Evolutionary conservation across 805 yeast species (phyloP).

Genomic region (Metschnikowia lochheadii): DNA sequence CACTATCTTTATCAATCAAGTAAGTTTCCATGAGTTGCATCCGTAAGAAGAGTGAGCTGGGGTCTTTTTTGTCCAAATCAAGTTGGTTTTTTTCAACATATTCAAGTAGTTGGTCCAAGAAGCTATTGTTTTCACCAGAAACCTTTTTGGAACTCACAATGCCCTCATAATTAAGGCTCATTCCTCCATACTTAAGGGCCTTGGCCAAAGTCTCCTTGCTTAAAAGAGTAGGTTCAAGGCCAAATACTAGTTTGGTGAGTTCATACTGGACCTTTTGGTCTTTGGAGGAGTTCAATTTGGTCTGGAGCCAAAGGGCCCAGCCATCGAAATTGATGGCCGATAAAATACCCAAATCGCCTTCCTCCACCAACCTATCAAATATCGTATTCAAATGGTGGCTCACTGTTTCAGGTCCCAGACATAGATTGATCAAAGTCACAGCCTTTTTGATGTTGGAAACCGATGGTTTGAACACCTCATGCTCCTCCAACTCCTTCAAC

Average conservation of each 20-base stretch:
- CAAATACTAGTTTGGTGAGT: constrained; percentile 10
- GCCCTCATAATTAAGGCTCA: constrained; percentile 1
- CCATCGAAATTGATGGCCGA: not conserved
- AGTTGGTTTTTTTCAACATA: constrained; percentile 21
- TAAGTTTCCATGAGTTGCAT: constrained; percentile 29
- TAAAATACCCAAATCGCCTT: not conserved
- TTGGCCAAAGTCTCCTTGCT: constrained; percentile 12
- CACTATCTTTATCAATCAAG: constrained; percentile 28
- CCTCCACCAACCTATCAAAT: not conserved
- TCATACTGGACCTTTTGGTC: not conserved
- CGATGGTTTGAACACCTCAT: constrained; percentile 8
- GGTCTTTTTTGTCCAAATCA: constrained; percentile 22
- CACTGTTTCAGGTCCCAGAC: constrained; percentile 3
- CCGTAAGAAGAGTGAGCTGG: constrained; percentile 31
- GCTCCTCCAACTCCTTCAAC: constrained; percentile 24
- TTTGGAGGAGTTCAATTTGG: not conserved
- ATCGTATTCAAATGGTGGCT: not conserved
- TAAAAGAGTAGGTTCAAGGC: constrained; percentile 12
- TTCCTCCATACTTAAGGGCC: too few species aligned
- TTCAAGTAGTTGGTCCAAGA: constrained; percentile 13
- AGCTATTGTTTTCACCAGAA: not conserved
- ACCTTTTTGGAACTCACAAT: not conserved
- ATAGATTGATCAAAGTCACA: constrained; percentile 10
- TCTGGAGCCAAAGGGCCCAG: not conserved
- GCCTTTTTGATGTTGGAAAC: constrained; percentile 13